A percentile compares a stretch with the other conserved stretches of the same genome.
These are phyloP conservation scores for Xylaria sp. DNA, from an alignment of 2,329 filamentous ascomycete species.

Conservation along the genomic window DNA sequence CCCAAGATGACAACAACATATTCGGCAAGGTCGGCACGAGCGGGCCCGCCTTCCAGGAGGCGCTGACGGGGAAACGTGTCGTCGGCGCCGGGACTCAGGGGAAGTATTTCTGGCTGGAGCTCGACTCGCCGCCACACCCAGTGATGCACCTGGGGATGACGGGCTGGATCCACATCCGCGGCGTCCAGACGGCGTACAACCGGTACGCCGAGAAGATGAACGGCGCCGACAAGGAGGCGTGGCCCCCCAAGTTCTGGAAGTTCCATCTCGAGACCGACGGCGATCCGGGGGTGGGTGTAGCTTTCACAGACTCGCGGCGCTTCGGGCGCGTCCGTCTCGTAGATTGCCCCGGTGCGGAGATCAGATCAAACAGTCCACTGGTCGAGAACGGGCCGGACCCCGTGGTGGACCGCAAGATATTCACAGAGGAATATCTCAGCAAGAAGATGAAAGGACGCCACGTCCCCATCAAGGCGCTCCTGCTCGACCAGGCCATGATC, in stretches of 20 bases:
- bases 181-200: slow-evolving; percentile 80
- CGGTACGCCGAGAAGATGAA: slow-evolving; percentile 82
- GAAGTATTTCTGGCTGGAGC: slow-evolving; percentile 91
- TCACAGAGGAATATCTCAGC: slow-evolving; percentile 81
- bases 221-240: slow-evolving; percentile 69
- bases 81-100: slow-evolving; percentile 82
- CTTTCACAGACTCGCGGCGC: slow-evolving; percentile 85
- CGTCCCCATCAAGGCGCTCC: slow-evolving; percentile 87
- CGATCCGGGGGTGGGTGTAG: slow-evolving; percentile 57
- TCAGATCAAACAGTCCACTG: slow-evolving; percentile 80
- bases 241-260: slow-evolving; percentile 93
- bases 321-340: slow-evolving; percentile 84
- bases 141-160: slow-evolving; percentile 89
- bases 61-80: slow-evolving; percentile 79
- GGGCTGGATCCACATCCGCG: slow-evolving; percentile 89
- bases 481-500: slow-evolving; percentile 88
- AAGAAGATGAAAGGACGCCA: slow-evolving; percentile 77
- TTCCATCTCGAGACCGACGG: slow-evolving; percentile 77
- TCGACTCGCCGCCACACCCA: slow-evolving; percentile 84
- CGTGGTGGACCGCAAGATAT: slow-evolving; percentile 79
- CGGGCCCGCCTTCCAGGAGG: slow-evolving; percentile 77
- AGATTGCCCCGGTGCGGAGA: slow-evolving; percentile 79
- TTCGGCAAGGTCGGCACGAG: slow-evolving; percentile 92
- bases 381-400: slow-evolving; percentile 96
- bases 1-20: slow-evolving; percentile 83